These are phyloP conservation scores for Ramaria rubella DNA, from an alignment of 768 basidiomycete species.

Conservation along the genomic window DNA sequence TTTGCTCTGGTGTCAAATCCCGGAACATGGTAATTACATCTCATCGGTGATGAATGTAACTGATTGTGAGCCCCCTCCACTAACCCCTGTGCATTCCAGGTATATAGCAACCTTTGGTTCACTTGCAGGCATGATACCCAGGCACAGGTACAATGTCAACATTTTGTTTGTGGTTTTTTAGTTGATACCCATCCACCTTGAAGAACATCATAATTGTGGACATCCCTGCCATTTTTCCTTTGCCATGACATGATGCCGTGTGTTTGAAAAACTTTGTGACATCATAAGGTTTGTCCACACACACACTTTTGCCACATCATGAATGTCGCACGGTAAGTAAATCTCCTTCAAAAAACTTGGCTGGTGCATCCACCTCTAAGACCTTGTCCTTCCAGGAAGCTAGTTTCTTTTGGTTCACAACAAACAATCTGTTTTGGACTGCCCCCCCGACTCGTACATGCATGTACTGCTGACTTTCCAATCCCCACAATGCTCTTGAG, in stretches of 20 bases:
- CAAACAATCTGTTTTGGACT: not conserved
- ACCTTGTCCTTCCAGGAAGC: not conserved
- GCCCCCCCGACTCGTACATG: not conserved
- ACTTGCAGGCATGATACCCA: constrained; percentile 11
- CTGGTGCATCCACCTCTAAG: not conserved
- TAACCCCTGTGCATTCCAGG: constrained; percentile 11
- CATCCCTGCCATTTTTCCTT: not conserved
- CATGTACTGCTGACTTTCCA: not conserved
- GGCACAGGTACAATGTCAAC: not conserved
- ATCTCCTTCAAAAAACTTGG: not conserved
- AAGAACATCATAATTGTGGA: not conserved
- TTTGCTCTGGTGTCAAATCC: constrained; percentile 10
- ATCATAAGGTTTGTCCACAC: constrained; percentile 15
- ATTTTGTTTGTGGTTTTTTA: not conserved
- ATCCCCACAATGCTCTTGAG: no score
- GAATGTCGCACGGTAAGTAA: constrained; percentile 11
- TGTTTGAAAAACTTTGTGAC: constrained; percentile 14
- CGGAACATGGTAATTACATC: constrained; percentile 9
- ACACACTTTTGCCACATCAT: constrained; percentile 11
- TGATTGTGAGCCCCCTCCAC: constrained; percentile 16
- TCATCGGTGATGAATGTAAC: constrained; percentile 11
- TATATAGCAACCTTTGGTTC: constrained; percentile 12
- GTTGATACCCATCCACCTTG: not conserved
- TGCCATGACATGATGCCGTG: not conserved
- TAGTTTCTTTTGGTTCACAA: not conserved